phyloP scores from a whole-genome alignment of 306 rosid genomes.

The peach (Prunus persica) region DNA sequence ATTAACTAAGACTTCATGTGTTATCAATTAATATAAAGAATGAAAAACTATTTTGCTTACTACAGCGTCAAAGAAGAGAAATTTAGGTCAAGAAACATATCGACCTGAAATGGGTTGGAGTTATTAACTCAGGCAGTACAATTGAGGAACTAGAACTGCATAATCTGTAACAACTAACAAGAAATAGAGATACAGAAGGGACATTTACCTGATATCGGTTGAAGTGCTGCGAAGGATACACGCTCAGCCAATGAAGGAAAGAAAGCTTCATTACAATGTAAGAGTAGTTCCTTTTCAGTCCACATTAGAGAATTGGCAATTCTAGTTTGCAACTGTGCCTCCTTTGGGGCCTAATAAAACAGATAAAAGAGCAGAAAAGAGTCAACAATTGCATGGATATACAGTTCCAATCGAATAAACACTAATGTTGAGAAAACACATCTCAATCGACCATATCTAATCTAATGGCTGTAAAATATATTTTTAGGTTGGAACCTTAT shows the following conservation, averaged over 20 bases:
- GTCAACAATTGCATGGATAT: neutral
- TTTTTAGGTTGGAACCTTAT: neutral
- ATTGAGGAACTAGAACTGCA: neutral
- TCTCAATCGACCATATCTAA: neutral
- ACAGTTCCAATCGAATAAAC: neutral
- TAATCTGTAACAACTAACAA: neutral
- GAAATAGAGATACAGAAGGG: neutral
- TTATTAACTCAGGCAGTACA: neutral
- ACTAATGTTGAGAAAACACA: neutral
- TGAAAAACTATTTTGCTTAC: neutral
- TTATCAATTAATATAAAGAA: neutral
- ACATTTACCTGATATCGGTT: conserved; percentile 43
- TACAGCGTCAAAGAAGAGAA: neutral
- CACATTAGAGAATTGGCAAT: conserved; percentile 39
- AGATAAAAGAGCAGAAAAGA: neutral
- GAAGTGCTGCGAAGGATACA: conserved; percentile 48
- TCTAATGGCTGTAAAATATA: neutral
- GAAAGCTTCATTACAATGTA: conserved; percentile 40
- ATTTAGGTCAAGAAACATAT: neutral
- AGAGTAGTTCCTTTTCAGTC: conserved; percentile 34
- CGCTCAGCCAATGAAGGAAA: conserved; percentile 41
- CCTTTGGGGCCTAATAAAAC: conserved; percentile 40
- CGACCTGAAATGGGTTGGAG: too few relatives aligned
- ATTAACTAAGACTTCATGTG: neutral
- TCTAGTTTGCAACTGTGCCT: conserved; percentile 42